These are phyloP conservation scores for Shiraia bambusicola DNA, from an alignment of 2,329 filamentous ascomycete genomes.

Conservation along the genomic window DNA sequence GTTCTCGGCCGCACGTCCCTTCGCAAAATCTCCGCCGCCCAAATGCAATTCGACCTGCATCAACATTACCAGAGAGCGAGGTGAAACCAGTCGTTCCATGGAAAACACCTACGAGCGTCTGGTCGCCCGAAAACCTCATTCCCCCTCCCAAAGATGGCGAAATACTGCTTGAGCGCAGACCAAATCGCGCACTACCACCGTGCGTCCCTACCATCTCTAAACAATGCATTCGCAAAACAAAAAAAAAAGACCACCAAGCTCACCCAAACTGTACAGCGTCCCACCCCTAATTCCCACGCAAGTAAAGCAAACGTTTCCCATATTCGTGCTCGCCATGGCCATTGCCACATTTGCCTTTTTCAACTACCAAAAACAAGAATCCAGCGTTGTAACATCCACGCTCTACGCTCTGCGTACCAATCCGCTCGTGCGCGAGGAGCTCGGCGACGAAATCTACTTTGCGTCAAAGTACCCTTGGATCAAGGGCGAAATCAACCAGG, in stretches of 20 bases:
- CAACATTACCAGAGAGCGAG: slow-evolving; percentile 19
- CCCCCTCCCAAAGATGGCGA: slow-evolving; percentile 41
- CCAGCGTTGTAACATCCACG: slow-evolving; percentile 75
- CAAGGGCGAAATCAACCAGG: slow-evolving; percentile 76
- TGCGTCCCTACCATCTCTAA: slow-evolving; percentile 15
- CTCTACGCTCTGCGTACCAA: slow-evolving; percentile 90
- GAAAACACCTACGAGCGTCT: slow-evolving; percentile 43
- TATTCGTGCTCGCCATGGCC: slow-evolving; percentile 74
- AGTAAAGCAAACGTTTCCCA: slow-evolving; percentile 65
- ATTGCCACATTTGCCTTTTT: slow-evolving; percentile 82
- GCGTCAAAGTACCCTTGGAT: slow-evolving; percentile 53
- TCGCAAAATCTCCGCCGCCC: slow-evolving; percentile 27
- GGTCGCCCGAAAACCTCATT: slow-evolving; percentile 41
- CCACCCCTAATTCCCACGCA: slow-evolving; percentile 38
- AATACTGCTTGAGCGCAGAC: slow-evolving; percentile 33
- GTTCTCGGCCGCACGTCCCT: slow-evolving; percentile 22
- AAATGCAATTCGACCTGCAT: slow-evolving; percentile 23
- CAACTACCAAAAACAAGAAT: slow-evolving; percentile 98
- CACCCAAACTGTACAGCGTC: slow-evolving; percentile 18
- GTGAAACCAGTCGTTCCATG: slow-evolving; percentile 36
- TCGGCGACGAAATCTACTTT: slow-evolving; percentile 70
- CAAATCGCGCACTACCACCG: slow-evolving; percentile 40
- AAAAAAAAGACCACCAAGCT: slow-evolving; percentile 11
- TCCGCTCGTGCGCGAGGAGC: slow-evolving; percentile 67
- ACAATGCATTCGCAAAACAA: neutral